These are phyloP conservation scores for Galerina marginata DNA, from an alignment of 768 basidiomycete genomes.

Conservation along the genomic window DNA sequence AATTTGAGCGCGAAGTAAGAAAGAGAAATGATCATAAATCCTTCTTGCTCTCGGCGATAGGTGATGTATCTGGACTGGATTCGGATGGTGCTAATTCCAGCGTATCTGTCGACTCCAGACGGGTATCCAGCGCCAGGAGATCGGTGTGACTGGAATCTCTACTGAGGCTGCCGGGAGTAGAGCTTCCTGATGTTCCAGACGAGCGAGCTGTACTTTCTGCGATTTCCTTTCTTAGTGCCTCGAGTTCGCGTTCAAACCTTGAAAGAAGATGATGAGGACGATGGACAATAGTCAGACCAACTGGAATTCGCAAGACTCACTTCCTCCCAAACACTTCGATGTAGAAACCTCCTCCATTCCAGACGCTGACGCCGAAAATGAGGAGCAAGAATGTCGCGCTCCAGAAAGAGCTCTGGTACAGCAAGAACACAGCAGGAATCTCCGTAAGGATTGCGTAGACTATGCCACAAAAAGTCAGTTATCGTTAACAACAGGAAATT, in stretches of 20 bases:
- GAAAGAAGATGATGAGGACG: constrained; percentile 7
- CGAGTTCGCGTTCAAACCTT: constrained; percentile 93
- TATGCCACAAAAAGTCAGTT: constrained; percentile 30
- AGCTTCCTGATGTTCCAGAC: constrained; percentile 39
- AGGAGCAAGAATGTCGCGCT: constrained; percentile 78
- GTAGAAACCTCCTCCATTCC: constrained; percentile 97
- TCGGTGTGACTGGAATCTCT: constrained; percentile 46
- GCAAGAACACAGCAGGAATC: constrained; percentile 79
- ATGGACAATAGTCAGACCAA: constrained; percentile 11
- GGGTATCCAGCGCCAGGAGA: constrained; percentile 28
- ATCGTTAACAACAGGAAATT: not conserved
- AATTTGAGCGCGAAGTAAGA: not conserved
- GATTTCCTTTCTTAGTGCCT: constrained; percentile 88
- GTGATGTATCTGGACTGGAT: constrained; percentile 24
- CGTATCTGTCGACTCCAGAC: constrained; percentile 28
- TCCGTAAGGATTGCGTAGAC: constrained; percentile 89
- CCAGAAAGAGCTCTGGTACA: constrained; percentile 82
- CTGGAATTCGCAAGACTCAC: constrained; percentile 51
- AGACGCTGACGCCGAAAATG: constrained; percentile 87
- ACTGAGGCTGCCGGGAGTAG: constrained; percentile 54
- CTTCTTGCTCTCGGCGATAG: constrained; percentile 29
- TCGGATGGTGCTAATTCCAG: constrained; percentile 21
- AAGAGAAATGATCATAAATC: constrained; percentile 22
- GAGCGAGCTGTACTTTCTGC: constrained; percentile 66
- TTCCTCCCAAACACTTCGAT: constrained; percentile 97